Conservation (phyloP, 306 rosid species). For the Castanea sativa region DNA sequence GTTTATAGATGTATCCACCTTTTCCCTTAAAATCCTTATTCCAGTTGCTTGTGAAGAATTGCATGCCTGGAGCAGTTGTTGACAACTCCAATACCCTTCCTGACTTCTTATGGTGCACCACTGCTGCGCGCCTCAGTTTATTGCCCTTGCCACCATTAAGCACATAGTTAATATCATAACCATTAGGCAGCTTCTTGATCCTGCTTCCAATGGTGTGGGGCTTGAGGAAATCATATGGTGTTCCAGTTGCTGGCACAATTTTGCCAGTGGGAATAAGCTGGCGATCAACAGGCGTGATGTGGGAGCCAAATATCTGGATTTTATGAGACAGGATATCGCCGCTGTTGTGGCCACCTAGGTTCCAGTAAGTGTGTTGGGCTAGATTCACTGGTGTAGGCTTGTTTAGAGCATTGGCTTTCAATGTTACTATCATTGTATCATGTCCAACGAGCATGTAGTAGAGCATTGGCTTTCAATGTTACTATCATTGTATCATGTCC, state of each 20-base stretch:
- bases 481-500: constrained; percentile 40
- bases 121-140: constrained; percentile 40
- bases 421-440: constrained; percentile 35
- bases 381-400: constrained; percentile 82
- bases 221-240: constrained; percentile 72
- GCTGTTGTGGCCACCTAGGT: constrained; percentile 70
- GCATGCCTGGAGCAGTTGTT: constrained; percentile 74
- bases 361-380: constrained; percentile 80
- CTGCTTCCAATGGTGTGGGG: constrained; percentile 58
- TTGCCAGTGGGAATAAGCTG: constrained; percentile 69
- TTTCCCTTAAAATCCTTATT: constrained; percentile 66
- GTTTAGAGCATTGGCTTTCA: constrained; percentile 74
- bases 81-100: constrained; percentile 61
- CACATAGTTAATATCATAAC: constrained; percentile 73
- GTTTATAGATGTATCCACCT: constrained; percentile 52
- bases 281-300: constrained; percentile 52
- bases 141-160: constrained; percentile 40
- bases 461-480: constrained; percentile 60
- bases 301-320: constrained; percentile 65
- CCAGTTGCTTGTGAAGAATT: constrained; percentile 58
- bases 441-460: constrained; percentile 48
- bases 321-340: constrained; percentile 57
- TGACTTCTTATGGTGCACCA: constrained; percentile 51
- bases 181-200: constrained; percentile 47
- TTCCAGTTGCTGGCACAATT: constrained; percentile 47